phyloP scores from a whole-genome alignment of 495 filamentous ascomycete genomes.

The Podospora anserina region DNA sequence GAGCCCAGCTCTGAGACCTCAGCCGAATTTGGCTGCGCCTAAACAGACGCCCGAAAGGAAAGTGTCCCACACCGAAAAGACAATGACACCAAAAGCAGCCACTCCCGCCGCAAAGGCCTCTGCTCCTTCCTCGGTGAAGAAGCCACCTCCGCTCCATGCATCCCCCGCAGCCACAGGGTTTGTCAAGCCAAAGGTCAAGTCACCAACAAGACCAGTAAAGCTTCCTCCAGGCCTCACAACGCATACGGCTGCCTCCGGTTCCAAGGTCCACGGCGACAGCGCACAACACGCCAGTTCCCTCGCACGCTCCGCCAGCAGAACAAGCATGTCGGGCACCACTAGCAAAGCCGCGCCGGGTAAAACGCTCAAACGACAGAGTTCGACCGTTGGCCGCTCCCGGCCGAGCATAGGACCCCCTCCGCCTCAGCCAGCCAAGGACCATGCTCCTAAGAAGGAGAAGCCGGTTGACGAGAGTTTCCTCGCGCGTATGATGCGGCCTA shows the following conservation, averaged over 20 bases:
- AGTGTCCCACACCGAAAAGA: slow-evolving; percentile 24
- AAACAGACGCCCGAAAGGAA: slow-evolving; percentile 36
- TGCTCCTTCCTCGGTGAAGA: slow-evolving; percentile 31
- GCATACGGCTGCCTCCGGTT: slow-evolving; percentile 59
- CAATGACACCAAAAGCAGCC: slow-evolving; percentile 29
- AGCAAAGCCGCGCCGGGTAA: slow-evolving; percentile 18
- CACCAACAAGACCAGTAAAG: slow-evolving; percentile 61
- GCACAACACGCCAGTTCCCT: slow-evolving; percentile 25
- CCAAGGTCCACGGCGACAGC: slow-evolving; percentile 42
- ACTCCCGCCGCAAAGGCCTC: slow-evolving; percentile 30
- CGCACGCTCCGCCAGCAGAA: slow-evolving; percentile 46
- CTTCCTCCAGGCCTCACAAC: slow-evolving; percentile 60
- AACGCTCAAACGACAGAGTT: slow-evolving; percentile 40
- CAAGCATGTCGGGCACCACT: slow-evolving; percentile 36
- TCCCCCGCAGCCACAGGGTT: slow-evolving; percentile 39
- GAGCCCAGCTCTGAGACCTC: slow-evolving; percentile 27
- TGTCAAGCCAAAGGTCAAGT: slow-evolving; percentile 59
- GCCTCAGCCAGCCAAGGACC: slow-evolving; percentile 41
- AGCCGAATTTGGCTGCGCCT: slow-evolving; percentile 19
- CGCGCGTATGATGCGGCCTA: slow-evolving; percentile 90
- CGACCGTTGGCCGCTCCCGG: slow-evolving; percentile 41
- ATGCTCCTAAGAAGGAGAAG: slow-evolving; percentile 40
- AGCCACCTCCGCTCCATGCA: slow-evolving; percentile 34
- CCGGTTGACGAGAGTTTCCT: slow-evolving; percentile 73
- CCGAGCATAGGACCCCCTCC: slow-evolving; percentile 53